Conservation (phyloP, 73 alveolate genomes). For the Paramecium biaurelia region DNA sequence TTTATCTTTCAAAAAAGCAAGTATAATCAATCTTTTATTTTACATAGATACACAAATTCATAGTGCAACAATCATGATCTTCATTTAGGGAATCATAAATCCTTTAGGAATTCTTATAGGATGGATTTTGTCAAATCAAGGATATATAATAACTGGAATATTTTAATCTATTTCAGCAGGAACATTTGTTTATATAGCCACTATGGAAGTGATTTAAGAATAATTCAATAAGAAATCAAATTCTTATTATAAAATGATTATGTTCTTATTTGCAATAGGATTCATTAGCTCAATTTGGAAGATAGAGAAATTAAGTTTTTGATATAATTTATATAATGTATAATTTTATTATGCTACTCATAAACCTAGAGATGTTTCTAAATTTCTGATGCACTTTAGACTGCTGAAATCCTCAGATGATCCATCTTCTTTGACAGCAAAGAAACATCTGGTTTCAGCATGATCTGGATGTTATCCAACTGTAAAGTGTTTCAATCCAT, state of each 20-base stretch:
- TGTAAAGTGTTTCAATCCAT: slow-evolving; percentile 73
- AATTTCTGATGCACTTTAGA: slow-evolving; percentile 71
- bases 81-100: slow-evolving; percentile 73
- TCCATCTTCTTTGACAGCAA: slow-evolving; percentile 83
- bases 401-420: slow-evolving; percentile 82
- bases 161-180: slow-evolving; percentile 87
- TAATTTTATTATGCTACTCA: neutral
- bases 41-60: neutral
- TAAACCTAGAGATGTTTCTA: slow-evolving; percentile 42
- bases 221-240: slow-evolving; percentile 62
- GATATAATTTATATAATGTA: neutral
- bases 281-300: slow-evolving; percentile 53
- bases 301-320: slow-evolving; percentile 29
- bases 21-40: neutral
- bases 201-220: slow-evolving; percentile 90
- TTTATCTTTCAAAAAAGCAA: slow-evolving; percentile 53
- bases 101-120: slow-evolving; percentile 88
- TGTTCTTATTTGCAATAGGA: slow-evolving; percentile 48
- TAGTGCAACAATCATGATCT: slow-evolving; percentile 62
- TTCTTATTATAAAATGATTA: neutral
- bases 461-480: slow-evolving; percentile 86
- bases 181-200: slow-evolving; percentile 88
- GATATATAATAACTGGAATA: slow-evolving; percentile 75
- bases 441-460: slow-evolving; percentile 87
- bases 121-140: slow-evolving; percentile 71